Conservation (phyloP, 176 grass and related monocot genomes). For the Tillandsia leiboldiana region DNA sequence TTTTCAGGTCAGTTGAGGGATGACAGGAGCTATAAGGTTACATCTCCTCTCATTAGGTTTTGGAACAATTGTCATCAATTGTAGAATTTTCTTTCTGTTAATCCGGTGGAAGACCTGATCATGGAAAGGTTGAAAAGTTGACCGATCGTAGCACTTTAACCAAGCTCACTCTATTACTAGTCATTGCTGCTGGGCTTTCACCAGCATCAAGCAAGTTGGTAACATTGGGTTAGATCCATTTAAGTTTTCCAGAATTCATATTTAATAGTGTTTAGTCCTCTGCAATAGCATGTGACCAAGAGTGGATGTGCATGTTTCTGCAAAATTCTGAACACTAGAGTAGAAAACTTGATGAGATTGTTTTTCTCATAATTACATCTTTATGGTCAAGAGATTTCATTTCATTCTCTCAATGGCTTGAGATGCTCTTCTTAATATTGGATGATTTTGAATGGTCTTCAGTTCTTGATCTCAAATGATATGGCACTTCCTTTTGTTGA, state of each 20-base stretch:
- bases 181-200: conserved; percentile 26
- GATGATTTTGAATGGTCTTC: conserved; percentile 3
- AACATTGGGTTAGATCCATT: neutral
- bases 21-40: conserved; percentile 62
- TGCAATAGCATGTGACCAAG: conserved; percentile 1
- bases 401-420: neutral
- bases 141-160: conserved; percentile 36
- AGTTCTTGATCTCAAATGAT: neutral
- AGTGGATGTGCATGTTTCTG: conserved; percentile 24
- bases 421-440: neutral
- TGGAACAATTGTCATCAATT: conserved; percentile 45
- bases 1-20: conserved; percentile 82
- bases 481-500: neutral
- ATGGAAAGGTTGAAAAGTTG: conserved; percentile 34
- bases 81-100: conserved; percentile 34
- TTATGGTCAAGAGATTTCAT: conserved; percentile 1
- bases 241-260: conserved; percentile 20
- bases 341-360: conserved; percentile 30
- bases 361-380: conserved; percentile 16
- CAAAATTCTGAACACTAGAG: conserved; percentile 28
- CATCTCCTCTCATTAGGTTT: conserved; percentile 73
- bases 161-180: conserved; percentile 30
- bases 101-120: conserved; percentile 44
- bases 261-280: conserved; percentile 14
- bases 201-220: conserved; percentile 20